Base-by-base conservation (phyloP, 2,329 filamentous ascomycete genomes). In the Coleophoma cylindrospora region DNA sequence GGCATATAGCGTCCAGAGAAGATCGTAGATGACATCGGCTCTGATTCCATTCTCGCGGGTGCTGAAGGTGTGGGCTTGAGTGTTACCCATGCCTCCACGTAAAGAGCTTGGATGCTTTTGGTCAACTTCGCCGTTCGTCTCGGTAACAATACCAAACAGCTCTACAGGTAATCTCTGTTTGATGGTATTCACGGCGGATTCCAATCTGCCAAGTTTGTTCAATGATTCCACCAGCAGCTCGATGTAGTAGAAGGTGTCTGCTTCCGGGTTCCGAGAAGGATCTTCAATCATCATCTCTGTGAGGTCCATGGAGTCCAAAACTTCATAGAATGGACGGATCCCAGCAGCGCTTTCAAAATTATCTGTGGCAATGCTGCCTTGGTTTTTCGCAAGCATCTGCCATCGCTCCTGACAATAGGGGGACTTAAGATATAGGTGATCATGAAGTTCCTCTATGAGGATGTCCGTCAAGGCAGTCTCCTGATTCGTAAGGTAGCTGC, bases 351-450 rank as follows among this genome's bases (percentile, higher is more conserved):
- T 70, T 13, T 71, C 65, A 13, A 77, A 72, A n/a, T 70, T 73
- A 3, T 73, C 71, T 34, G 61, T 61, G 7, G 52, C 65, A 10
- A 64, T 60, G 40, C 70, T 71, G 44, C 80, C 76, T 56, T 88
- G 84, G 36, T 78, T 80, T 59, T 86, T 86, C 36, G 85, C 79
- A 52, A 95, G 81, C 51, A 80, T 81, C 68, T 95, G 95, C 94
- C 94, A 99, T 58, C 94, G 79, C 65, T 96, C 90, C 65, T 96
- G 91, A 64, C 92, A 97, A 66, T 99, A 99, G 0, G 92, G 94
- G 3, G 92, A 97, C 66, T 97, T 97, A 37, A 99, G 81, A 65
- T 99, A 99, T 4, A 99, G 77, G 69, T 99, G 94, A 66, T 95
- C 94, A 65, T 99, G 94, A 34, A 99, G 75, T 68, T 99, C 94